Conservation (phyloP, 2,329 filamentous ascomycete species). For the Bipolaris sorokiniana region DNA sequence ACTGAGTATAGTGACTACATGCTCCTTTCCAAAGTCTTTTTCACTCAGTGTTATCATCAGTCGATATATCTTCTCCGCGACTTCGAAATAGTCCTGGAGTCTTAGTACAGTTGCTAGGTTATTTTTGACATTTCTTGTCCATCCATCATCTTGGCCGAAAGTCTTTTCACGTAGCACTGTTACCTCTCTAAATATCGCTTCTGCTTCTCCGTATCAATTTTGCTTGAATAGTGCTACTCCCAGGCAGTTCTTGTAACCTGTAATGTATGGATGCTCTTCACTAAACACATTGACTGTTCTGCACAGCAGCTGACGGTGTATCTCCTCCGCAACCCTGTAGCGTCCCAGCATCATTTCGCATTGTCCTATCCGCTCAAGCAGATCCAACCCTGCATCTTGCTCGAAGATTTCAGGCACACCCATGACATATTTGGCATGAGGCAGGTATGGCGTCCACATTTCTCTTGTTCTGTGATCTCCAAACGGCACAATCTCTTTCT, state of each 20-base stretch:
- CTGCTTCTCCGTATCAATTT: background rate
- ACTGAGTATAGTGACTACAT: background rate
- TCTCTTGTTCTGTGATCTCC: background rate
- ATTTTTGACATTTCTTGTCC: background rate
- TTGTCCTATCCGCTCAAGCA: background rate
- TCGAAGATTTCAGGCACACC: background rate
- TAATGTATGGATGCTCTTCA: background rate
- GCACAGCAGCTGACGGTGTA: background rate
- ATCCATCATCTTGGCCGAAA: background rate
- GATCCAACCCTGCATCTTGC: background rate
- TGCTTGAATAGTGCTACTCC: background rate
- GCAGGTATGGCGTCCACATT: background rate
- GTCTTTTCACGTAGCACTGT: background rate
- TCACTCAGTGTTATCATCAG: background rate
- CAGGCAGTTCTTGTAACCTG: background rate
- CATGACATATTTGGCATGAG: background rate
- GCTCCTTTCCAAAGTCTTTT: background rate
- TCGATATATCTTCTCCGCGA: background rate
- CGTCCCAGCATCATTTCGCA: background rate
- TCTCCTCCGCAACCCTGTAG: background rate
- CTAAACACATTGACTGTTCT: background rate
- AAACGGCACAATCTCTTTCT: background rate
- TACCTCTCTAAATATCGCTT: background rate
- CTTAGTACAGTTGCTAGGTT: background rate
- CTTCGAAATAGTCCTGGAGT: background rate